phyloP scores from a whole-genome alignment of 352 stramenopile species.

The Phytopythium chamaehyphon region DNA sequence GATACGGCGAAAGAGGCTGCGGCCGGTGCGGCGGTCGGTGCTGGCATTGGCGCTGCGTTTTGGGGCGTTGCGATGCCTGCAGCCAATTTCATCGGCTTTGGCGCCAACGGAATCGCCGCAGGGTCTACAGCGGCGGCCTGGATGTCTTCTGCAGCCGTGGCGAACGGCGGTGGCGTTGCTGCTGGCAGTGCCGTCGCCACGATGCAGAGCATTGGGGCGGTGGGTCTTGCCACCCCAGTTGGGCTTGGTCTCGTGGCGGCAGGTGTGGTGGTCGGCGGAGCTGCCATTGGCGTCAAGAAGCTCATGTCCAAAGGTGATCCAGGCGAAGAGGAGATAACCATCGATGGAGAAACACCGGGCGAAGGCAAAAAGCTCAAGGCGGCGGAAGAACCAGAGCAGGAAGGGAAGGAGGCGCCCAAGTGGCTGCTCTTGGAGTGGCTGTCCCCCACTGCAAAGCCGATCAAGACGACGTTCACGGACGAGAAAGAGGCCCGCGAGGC shows the following conservation, averaged over 20 bases:
- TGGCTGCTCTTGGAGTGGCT: conserved; percentile 3
- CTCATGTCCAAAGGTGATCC: too few species aligned
- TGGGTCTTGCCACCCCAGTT: conserved; percentile 18
- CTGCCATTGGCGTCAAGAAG: not conserved
- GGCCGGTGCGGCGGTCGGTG: conserved; percentile 16
- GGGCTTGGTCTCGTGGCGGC: conserved; percentile 9
- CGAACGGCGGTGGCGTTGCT: conserved; percentile 38
- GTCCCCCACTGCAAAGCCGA: not conserved
- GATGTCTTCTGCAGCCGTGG: conserved; percentile 53
- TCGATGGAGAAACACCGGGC: too few species aligned
- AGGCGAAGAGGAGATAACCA: too few species aligned
- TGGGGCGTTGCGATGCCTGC: conserved; percentile 20
- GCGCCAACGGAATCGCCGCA: conserved; percentile 27
- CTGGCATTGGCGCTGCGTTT: conserved; percentile 13
- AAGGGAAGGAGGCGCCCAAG: too few species aligned
- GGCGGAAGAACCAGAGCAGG: too few species aligned
- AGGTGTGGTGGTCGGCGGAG: conserved; percentile 3
- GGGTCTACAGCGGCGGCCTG: conserved; percentile 39
- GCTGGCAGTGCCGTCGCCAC: conserved; percentile 25
- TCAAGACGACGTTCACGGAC: conserved; percentile 1
- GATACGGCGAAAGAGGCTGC: conserved; percentile 9
- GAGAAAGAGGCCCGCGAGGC: conserved; percentile 1
- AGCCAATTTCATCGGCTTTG: conserved; percentile 36
- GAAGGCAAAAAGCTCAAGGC: too few species aligned
- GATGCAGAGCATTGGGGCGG: conserved; percentile 36